Evolutionary conservation across 2,329 filamentous ascomycete genomes (phyloP).

Genomic region (Akanthomyces dipterigenus): DNA sequence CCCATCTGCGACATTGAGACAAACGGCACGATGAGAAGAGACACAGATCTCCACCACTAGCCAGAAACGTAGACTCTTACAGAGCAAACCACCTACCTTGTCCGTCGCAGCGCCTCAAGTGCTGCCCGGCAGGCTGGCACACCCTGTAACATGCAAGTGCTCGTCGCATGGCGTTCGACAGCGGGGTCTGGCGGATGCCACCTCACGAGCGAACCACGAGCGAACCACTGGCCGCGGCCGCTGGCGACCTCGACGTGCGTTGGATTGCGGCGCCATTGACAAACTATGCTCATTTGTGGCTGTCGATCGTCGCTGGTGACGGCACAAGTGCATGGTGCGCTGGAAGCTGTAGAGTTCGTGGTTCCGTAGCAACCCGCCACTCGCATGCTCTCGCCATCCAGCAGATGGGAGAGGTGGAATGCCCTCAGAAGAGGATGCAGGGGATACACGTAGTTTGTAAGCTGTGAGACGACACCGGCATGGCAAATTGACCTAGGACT

Average conservation of each 20-base stretch:
- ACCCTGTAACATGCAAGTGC: conserved; percentile 6
- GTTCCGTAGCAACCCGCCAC: neutral
- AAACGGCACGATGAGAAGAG: neutral
- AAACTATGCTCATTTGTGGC: neutral
- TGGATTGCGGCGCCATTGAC: neutral
- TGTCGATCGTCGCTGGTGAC: neutral
- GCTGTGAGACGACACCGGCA: neutral
- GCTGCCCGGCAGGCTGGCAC: neutral
- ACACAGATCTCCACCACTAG: neutral
- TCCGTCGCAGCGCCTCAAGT: neutral
- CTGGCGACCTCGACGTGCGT: neutral
- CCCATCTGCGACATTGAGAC: neutral
- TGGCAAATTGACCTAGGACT: neutral
- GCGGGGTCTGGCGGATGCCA: conserved; percentile 6
- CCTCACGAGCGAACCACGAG: neutral
- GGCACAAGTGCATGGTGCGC: neutral
- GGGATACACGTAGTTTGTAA: neutral
- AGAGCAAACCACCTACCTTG: neutral
- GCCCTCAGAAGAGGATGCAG: neutral
- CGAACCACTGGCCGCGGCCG: neutral
- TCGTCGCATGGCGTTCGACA: conserved; percentile 3
- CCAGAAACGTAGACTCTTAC: neutral
- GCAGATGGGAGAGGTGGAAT: neutral
- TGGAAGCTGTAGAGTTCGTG: too few relatives aligned
- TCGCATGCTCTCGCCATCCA: neutral